Percentiles rank a stretch among this genome's conserved stretches.
These are phyloP conservation scores for Xylogone sp. DNA, from an alignment of 2,329 filamentous ascomycete genomes.

Conservation along the genomic window DNA sequence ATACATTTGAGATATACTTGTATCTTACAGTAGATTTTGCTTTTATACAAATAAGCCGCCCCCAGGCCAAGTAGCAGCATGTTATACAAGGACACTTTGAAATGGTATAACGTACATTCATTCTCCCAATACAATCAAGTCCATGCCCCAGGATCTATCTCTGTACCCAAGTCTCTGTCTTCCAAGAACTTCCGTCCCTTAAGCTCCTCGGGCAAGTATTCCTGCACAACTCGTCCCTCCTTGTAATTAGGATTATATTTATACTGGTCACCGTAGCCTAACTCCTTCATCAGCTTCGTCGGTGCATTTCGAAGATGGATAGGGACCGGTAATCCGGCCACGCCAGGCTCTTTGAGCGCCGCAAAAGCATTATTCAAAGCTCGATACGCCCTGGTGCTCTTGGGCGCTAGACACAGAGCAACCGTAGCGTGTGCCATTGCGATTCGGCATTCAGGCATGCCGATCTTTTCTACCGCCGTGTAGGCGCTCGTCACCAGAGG, in stretches of 20 bases:
- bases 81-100: not conserved
- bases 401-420: slow-evolving; percentile 74
- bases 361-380: slow-evolving; percentile 76
- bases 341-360: slow-evolving; percentile 76
- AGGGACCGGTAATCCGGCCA: slow-evolving; percentile 78
- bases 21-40: too few relatives aligned
- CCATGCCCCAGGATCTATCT: slow-evolving; percentile 58
- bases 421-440: slow-evolving; percentile 84
- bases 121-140: slow-evolving; percentile 5
- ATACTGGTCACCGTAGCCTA: slow-evolving; percentile 87
- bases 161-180: slow-evolving; percentile 72
- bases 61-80: not conserved
- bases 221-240: slow-evolving; percentile 77
- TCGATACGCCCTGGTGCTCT: slow-evolving; percentile 84
- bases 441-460: slow-evolving; percentile 92
- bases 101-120: not conserved
- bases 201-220: slow-evolving; percentile 82
- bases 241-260: slow-evolving; percentile 94
- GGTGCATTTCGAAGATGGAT: slow-evolving; percentile 89
- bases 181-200: slow-evolving; percentile 72
- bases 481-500: slow-evolving; percentile 82
- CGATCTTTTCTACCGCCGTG: slow-evolving; percentile 85
- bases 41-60: too few relatives aligned
- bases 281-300: slow-evolving; percentile 78
- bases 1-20: too few relatives aligned